Evolutionary conservation across 495 filamentous ascomycete species (phyloP), one percentile per base, ranked within the genome.

Genomic region (Schizothecium vesticola): DNA sequence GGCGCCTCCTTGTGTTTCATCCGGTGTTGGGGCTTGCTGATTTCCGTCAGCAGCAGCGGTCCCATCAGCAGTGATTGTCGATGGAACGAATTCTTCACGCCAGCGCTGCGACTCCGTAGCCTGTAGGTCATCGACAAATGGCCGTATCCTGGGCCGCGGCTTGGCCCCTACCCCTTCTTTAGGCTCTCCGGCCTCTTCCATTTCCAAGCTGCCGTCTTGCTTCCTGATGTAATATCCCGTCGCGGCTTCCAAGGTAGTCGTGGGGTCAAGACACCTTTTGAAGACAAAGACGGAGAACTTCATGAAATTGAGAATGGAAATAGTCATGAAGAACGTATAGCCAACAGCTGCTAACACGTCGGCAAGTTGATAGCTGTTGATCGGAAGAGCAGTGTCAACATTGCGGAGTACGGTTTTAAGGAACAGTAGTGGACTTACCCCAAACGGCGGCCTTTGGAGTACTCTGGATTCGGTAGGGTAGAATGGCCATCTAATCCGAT

Each of bases 401-500:
- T 7, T 28, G 59, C 43, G 8, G n/a, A 61, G 61, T 16, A 55
- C 12, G 28, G 9, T n/a, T n/a, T n/a, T n/a, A n/a, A 19, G 22
- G 23, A n/a, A 3, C 13, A 3, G 21, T 29, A 25, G 6, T 60
- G 3, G n/a, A 60, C 67, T 56, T 64, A 68, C 67, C 69, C 69
- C 2, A 71, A n/a, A 43, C 69, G 65, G 16, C 59, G 60, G 4
- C 61, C 62, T 28, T 1, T 71, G 63, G 24, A 56, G 36, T 68
- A 71, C 9, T 71, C 69, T 6, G 65, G 65, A 31, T 68, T 31
- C 0, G 69, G 69, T 9, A 71, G 64, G 1, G 69, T 71, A 3
- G 69, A 71, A 33, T 71, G 69, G 29, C 69, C 69, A 55, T 71
- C 69, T 5, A 71, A 63, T 16, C 65, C 65, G 29, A 71, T 56